These are phyloP conservation scores for Dimocarpus longan DNA, from an alignment of 345 rosid genomes.

Conservation along the genomic window DNA sequence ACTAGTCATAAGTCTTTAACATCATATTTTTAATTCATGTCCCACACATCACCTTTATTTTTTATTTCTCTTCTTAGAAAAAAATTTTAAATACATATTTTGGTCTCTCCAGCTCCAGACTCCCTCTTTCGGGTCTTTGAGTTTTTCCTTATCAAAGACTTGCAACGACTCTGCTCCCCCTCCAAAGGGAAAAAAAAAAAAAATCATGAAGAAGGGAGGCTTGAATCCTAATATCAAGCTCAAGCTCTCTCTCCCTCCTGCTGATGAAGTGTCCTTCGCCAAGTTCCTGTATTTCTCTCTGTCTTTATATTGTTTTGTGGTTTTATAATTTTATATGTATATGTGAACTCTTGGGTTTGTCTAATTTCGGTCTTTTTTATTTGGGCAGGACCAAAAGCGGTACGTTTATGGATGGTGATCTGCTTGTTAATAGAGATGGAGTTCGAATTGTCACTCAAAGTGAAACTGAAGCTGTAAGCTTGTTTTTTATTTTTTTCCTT, in stretches of 20 bases:
- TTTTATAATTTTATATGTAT: background rate
- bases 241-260: constrained; percentile 55
- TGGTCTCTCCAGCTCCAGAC: background rate
- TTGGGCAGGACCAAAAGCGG: constrained; percentile 75
- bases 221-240: constrained; percentile 53
- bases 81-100: background rate
- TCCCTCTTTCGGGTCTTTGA: background rate
- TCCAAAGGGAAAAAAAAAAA: background rate
- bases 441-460: constrained; percentile 71
- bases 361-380: constrained; percentile 3
- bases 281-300: constrained; percentile 61
- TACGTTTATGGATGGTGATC: constrained; percentile 91
- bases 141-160: background rate
- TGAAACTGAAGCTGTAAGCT: constrained; percentile 61
- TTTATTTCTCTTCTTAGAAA: no score
- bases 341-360: background rate
- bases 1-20: no score
- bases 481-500: background rate
- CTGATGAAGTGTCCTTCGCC: constrained; percentile 56
- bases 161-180: constrained; percentile 5
- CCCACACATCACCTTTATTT: background rate
- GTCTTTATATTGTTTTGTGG: background rate
- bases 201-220: constrained; percentile 65
- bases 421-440: constrained; percentile 87
- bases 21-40: no score